Conservation (phyloP, 768 basidiomycete species). For the Rhizopogon roseolus region DNA sequence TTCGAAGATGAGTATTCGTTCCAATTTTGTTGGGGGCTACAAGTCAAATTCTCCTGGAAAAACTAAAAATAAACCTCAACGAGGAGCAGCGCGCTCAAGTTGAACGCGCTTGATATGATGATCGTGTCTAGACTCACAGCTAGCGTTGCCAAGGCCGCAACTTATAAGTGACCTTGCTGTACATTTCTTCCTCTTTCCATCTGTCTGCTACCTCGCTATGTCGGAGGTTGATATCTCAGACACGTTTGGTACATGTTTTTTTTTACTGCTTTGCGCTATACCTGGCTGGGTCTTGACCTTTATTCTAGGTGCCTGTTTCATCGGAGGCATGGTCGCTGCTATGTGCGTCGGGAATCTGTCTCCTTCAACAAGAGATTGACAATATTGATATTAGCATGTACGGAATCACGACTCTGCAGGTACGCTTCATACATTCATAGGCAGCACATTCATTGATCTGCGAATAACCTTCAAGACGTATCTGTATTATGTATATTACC, state of each 20-base stretch:
- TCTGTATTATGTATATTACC: slow-evolving; percentile 19
- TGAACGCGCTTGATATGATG: too few relatives aligned
- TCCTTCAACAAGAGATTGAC: not conserved
- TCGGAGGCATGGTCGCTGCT: slow-evolving; percentile 14
- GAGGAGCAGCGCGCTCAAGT: too few relatives aligned
- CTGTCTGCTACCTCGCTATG: not conserved
- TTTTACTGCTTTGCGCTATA: not conserved
- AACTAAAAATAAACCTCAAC: too few relatives aligned
- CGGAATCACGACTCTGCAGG: slow-evolving; percentile 20
- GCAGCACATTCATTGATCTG: not conserved
- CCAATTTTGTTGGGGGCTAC: too few relatives aligned
- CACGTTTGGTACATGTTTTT: slow-evolving; percentile 2
- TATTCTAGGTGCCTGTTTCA: slow-evolving; percentile 14
- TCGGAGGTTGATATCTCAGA: not conserved
- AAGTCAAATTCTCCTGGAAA: too few relatives aligned
- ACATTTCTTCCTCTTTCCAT: not conserved
- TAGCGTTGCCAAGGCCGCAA: not conserved
- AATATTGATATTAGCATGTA: slow-evolving; percentile 9
- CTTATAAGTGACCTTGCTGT: not conserved
- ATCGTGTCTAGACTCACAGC: not conserved
- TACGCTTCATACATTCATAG: not conserved
- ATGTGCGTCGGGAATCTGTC: slow-evolving; percentile 7
- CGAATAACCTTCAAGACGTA: slow-evolving; percentile 11
- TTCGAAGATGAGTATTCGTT: too few relatives aligned
- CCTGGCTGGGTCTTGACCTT: not conserved